Conservation (phyloP, 768 basidiomycete genomes). For the Rhizopogon vesiculosus region DNA sequence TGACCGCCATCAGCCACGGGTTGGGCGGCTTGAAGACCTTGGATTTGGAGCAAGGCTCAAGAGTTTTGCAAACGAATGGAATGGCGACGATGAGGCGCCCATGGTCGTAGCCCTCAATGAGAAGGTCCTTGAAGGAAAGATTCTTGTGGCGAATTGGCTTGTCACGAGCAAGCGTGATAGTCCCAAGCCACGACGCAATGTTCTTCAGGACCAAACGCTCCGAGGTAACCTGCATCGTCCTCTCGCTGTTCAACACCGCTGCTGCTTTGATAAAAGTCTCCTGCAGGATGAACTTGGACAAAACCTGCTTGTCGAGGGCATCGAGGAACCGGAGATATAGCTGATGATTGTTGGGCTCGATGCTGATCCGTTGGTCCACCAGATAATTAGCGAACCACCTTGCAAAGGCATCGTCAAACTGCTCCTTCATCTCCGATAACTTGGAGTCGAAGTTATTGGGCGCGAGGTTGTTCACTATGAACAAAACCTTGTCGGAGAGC, state of each 20-base stretch:
- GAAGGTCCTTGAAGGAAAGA: slow-evolving; percentile 94
- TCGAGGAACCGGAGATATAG: slow-evolving; percentile 95
- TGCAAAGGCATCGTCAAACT: slow-evolving; percentile 80
- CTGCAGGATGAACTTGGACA: slow-evolving; percentile 81
- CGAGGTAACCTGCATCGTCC: slow-evolving; percentile 77
- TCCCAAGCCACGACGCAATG: slow-evolving; percentile 91
- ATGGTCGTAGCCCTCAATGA: slow-evolving; percentile 92
- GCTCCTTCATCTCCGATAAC: slow-evolving; percentile 76
- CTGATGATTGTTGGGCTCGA: slow-evolving; percentile 95
- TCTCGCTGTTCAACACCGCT: slow-evolving; percentile 84
- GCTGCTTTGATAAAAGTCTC: slow-evolving; percentile 91
- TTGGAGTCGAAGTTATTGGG: slow-evolving; percentile 91
- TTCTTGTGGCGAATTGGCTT: slow-evolving; percentile 91
- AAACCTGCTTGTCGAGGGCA: slow-evolving; percentile 59
- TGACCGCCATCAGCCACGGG: slow-evolving; percentile 96
- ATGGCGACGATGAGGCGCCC: slow-evolving; percentile 91
- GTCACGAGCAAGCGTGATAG: slow-evolving; percentile 89
- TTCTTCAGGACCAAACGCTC: slow-evolving; percentile 91
- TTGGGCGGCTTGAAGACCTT: slow-evolving; percentile 94
- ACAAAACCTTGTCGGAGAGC: slow-evolving; percentile 87
- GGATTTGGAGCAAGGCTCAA: slow-evolving; percentile 87
- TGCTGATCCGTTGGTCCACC: slow-evolving; percentile 91
- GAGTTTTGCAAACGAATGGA: slow-evolving; percentile 96
- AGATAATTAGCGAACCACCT: slow-evolving; percentile 98
- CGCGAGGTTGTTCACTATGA: slow-evolving; percentile 97